Evolutionary conservation across 352 stramenopile species (phyloP).

Genomic region (Pythium volutum): DNA sequence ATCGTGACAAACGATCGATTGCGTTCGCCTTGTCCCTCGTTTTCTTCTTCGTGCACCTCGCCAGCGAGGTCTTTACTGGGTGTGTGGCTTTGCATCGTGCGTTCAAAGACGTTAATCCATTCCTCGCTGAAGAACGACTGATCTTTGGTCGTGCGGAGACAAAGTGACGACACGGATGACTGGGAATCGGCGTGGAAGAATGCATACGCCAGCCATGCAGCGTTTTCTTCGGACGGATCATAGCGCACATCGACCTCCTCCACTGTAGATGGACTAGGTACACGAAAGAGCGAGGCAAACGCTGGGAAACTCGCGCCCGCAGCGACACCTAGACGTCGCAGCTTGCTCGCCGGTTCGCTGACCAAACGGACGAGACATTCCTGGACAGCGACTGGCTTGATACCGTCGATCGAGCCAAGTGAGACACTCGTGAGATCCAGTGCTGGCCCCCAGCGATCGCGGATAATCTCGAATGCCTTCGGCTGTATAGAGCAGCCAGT

Average conservation of each 20-base stretch:
- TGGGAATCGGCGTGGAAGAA: constrained; percentile 11
- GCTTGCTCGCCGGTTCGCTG: not conserved
- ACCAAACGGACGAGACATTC: not conserved
- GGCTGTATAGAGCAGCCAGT: not conserved
- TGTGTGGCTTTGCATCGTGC: constrained; percentile 2
- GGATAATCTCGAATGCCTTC: constrained; percentile 2
- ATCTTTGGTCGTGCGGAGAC: not conserved
- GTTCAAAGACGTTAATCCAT: constrained; percentile 6
- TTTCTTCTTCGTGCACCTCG: not conserved
- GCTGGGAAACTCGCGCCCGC: not conserved
- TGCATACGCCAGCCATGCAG: constrained; percentile 13
- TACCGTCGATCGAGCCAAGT: not conserved
- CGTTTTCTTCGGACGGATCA: not conserved
- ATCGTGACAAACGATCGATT: constrained; percentile 2
- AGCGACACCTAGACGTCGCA: not conserved
- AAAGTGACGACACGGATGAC: not conserved
- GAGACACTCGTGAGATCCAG: not conserved
- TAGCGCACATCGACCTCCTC: constrained; percentile 2
- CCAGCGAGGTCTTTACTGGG: not conserved
- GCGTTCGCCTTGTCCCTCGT: not conserved
- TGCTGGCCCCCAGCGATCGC: not conserved
- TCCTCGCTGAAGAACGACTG: not conserved
- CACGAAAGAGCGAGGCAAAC: constrained; percentile 2
- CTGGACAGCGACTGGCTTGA: constrained; percentile 2
- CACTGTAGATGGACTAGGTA: too few species aligned